phyloP scores from a whole-genome alignment of 495 filamentous ascomycete genomes.

The Halenospora varia region DNA sequence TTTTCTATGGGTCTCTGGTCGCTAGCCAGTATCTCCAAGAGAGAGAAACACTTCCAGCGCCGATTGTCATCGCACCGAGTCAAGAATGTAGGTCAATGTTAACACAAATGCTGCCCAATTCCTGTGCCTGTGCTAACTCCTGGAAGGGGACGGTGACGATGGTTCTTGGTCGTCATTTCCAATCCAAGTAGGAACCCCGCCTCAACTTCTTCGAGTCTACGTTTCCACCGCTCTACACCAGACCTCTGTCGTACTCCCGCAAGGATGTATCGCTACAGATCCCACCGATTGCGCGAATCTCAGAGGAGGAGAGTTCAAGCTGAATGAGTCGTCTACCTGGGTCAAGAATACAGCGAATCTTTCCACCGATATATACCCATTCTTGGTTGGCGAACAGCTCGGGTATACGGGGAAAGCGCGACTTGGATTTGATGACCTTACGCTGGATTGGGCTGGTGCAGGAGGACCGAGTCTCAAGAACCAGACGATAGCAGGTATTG shows the following conservation, averaged over 20 bases:
- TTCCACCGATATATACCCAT: constrained; percentile 13
- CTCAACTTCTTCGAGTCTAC: constrained; percentile 7
- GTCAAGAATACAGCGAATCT: constrained; percentile 21
- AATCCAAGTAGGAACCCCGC: constrained; percentile 10
- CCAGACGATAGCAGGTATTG: constrained; percentile 44
- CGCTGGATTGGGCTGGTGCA: constrained; percentile 34
- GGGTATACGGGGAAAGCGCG: constrained; percentile 35
- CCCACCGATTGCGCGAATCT: constrained; percentile 5
- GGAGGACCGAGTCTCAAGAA: constrained; percentile 40
- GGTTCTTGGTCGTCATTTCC: constrained; percentile 12
- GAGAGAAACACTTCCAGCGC: not conserved
- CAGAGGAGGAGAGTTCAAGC: constrained; percentile 3
- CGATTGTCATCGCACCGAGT: not conserved
- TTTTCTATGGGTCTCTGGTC: not conserved
- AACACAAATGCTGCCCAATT: too few species aligned
- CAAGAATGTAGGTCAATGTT: constrained; percentile 3
- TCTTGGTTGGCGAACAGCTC: constrained; percentile 36
- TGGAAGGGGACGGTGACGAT: constrained; percentile 1
- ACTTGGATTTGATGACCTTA: constrained; percentile 50
- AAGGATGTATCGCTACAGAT: constrained; percentile 7
- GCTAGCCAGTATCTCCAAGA: not conserved
- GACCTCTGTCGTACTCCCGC: constrained; percentile 6
- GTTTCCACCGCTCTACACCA: constrained; percentile 5
- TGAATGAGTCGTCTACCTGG: constrained; percentile 37
- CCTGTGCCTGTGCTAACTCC: not conserved